A percentile compares a stretch with the other conserved stretches of the same genome.
Conservation (phyloP, 2,329 filamentous ascomycete species). For the Allantophomopsis lycopodina region DNA sequence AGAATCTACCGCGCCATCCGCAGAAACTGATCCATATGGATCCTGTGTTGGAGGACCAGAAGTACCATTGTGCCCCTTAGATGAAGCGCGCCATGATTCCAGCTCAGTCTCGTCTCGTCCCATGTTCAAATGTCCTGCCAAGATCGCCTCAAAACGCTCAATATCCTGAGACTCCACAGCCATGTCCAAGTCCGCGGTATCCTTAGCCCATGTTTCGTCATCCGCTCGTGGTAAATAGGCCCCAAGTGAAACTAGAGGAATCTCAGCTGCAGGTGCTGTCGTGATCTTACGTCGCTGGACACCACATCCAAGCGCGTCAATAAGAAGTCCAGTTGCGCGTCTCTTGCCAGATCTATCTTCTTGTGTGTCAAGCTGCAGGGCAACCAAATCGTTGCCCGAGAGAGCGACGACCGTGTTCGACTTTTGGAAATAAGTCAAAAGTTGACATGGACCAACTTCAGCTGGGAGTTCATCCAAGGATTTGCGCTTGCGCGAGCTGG, state of each 20-base stretch:
- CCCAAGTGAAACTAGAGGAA: constrained; percentile 2
- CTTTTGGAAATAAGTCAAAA: constrained; percentile 50
- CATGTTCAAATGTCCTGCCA: constrained; percentile 22
- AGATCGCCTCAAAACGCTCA: constrained; percentile 24
- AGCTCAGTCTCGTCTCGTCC: constrained; percentile 3
- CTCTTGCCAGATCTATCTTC: constrained; percentile 39
- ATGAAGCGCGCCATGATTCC: neutral
- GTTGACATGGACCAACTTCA: constrained; percentile 20
- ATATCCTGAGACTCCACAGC: constrained; percentile 20
- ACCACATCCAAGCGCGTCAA: constrained; percentile 62
- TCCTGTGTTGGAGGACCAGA: neutral
- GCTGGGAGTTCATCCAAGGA: constrained; percentile 4
- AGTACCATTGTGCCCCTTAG: neutral
- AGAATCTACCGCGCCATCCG: neutral
- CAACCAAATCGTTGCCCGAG: constrained; percentile 48
- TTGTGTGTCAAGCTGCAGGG: constrained; percentile 54
- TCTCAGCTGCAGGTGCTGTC: constrained; percentile 16
- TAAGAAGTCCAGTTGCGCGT: constrained; percentile 46
- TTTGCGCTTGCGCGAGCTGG: constrained; percentile 13
- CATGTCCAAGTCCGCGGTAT: constrained; percentile 18
- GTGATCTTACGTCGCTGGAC: constrained; percentile 25
- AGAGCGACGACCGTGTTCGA: constrained; percentile 54
- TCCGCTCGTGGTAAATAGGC: constrained; percentile 11
- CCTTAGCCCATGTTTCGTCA: constrained; percentile 7
- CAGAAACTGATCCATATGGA: neutral